A percentile compares a stretch with the other conserved stretches of the same genome.
Conservation (phyloP, 495 filamentous ascomycete genomes). For the Trichoderma virens region DNA sequence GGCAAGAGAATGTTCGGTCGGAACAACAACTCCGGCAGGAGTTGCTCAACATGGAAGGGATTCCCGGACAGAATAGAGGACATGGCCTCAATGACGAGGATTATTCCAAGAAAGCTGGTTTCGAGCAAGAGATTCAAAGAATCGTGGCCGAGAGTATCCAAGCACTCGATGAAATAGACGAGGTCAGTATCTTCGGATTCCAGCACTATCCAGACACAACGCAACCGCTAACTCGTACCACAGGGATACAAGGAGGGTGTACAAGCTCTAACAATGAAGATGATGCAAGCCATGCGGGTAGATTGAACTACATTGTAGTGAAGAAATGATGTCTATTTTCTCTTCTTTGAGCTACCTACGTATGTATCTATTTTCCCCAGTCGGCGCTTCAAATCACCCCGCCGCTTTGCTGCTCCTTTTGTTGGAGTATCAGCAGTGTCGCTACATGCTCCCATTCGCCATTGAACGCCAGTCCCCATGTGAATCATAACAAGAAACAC, state of each 20-base stretch:
- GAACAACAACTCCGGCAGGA: background rate
- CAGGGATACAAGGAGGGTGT: background rate
- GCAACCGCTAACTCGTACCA: background rate
- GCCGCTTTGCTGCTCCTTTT: too few relatives aligned
- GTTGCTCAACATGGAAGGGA: background rate
- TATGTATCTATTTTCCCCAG: conserved; percentile 5
- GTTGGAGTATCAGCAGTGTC: background rate
- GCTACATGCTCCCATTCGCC: background rate
- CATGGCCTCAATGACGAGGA: background rate
- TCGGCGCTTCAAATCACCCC: background rate
- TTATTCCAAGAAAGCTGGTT: background rate
- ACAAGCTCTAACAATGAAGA: background rate
- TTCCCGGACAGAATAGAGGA: background rate
- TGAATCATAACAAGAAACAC: background rate
- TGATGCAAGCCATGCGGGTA: background rate
- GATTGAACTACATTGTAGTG: background rate
- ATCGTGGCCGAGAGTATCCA: background rate
- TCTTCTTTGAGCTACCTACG: background rate
- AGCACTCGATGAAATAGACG: background rate
- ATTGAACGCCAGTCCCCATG: background rate
- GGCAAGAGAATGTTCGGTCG: background rate
- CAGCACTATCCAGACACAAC: background rate
- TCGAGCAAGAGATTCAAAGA: background rate
- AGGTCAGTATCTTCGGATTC: background rate
- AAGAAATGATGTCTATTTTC: background rate